Evolutionary conservation across 2,329 filamentous ascomycete species (phyloP).

Genomic region (Colletotrichum cereale): DNA sequence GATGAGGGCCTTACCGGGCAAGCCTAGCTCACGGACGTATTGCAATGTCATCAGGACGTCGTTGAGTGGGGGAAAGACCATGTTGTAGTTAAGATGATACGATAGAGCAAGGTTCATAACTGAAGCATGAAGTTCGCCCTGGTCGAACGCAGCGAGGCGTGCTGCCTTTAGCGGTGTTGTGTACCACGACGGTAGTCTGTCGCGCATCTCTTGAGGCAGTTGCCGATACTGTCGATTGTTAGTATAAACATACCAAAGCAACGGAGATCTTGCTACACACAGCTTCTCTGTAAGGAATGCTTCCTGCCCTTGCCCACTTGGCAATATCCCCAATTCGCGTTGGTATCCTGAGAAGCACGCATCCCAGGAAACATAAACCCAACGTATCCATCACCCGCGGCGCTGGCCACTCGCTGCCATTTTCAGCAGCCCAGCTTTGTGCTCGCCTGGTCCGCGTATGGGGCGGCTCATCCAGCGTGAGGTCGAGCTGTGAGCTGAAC

Average conservation of each 20-base stretch:
- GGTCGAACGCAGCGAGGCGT: conserved; percentile 55
- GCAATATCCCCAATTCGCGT: conserved; percentile 80
- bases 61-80: conserved; percentile 81
- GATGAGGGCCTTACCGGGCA: conserved; percentile 72
- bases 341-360: conserved; percentile 80
- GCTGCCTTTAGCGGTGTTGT: conserved; percentile 69
- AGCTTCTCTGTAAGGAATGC: conserved; percentile 79
- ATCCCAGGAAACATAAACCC: conserved; percentile 83
- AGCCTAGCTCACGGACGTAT: conserved; percentile 76
- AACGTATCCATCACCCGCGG: conserved; percentile 82
- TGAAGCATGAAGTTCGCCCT: conserved; percentile 72
- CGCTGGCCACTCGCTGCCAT: conserved; percentile 63
- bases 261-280: conserved; percentile 54
- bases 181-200: conserved; percentile 73
- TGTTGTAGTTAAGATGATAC: conserved; percentile 75
- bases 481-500: conserved; percentile 55
- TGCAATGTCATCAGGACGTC: conserved; percentile 75
- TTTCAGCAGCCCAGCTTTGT: conserved; percentile 59
- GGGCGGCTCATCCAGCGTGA: conserved; percentile 45
- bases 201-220: conserved; percentile 74
- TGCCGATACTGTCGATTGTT: conserved; percentile 59
- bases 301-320: conserved; percentile 74
- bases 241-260: not conserved
- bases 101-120: conserved; percentile 73
- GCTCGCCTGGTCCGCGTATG: conserved; percentile 48